These are phyloP conservation scores for Lablab purpureus DNA, from an alignment of 306 rosid genomes.

Conservation along the genomic window DNA sequence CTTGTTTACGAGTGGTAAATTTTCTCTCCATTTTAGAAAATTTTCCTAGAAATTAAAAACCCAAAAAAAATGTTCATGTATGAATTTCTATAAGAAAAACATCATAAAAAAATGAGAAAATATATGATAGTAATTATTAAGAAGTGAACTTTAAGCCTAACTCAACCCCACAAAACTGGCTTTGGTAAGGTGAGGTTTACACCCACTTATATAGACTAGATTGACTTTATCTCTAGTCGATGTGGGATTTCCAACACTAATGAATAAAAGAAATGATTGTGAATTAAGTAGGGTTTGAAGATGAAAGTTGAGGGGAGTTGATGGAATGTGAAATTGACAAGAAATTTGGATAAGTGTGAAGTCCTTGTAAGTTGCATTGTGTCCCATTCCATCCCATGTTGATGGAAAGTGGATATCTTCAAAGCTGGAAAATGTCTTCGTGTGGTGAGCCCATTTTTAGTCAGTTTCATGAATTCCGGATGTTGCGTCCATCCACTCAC, in stretches of 20 bases:
- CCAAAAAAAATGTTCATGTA: too few species aligned
- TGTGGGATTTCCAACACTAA: too few species aligned
- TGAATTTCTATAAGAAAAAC: neutral
- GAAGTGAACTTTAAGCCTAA: too few species aligned
- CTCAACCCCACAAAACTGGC: too few species aligned
- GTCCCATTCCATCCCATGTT: neutral
- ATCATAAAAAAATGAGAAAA: neutral
- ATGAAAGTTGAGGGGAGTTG: neutral
- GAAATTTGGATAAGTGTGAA: slow-evolving; percentile 44
- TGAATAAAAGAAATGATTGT: neutral
- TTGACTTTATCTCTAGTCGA: too few species aligned
- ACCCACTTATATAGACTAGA: too few species aligned
- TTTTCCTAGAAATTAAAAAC: too few species aligned
- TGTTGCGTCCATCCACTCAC: neutral
- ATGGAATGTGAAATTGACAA: neutral
- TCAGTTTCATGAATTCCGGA: neutral
- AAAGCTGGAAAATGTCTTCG: neutral
- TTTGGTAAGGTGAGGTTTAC: too few species aligned
- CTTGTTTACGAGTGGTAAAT: too few species aligned
- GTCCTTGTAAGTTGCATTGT: neutral
- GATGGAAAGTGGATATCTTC: slow-evolving; percentile 1
- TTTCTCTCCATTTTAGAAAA: too few species aligned
- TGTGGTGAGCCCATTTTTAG: neutral
- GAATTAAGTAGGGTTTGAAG: neutral
- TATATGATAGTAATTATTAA: too few species aligned